phyloP scores from a whole-genome alignment of 2,329 filamentous ascomycete genomes.

The Aschersonia sp. region DNA sequence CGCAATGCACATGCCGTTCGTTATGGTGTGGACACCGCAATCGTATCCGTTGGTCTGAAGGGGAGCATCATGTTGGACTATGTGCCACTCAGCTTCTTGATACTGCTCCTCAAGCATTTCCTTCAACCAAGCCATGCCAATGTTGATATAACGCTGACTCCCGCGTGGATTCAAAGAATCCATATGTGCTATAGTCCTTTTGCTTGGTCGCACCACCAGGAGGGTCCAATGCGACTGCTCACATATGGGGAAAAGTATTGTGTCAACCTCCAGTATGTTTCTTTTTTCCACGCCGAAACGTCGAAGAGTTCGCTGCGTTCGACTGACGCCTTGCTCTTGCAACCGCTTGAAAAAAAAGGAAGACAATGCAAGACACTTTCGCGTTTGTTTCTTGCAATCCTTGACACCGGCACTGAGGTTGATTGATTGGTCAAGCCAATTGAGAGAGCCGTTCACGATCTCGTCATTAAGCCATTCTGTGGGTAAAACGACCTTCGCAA shows the following conservation, averaged over 20 bases:
- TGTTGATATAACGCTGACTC: conserved; percentile 21
- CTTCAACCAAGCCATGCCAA: conserved; percentile 39
- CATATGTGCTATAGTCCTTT: conserved; percentile 49
- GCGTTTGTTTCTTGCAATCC: conserved; percentile 28
- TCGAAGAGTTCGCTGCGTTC: conserved; percentile 40
- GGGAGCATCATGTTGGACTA: conserved; percentile 33
- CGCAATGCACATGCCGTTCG: conserved; percentile 53
- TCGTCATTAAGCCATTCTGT: conserved; percentile 64
- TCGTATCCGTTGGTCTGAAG: conserved; percentile 54
- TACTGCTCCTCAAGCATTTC: conserved; percentile 40
- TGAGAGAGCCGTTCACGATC: conserved; percentile 53
- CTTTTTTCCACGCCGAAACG: conserved; percentile 40
- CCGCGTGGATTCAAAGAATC: conserved; percentile 44
- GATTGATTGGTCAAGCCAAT: conserved; percentile 42
- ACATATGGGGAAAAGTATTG: conserved; percentile 57
- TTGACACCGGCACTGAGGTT: conserved; percentile 41
- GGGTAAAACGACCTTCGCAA: conserved; percentile 42
- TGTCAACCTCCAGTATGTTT: conserved; percentile 50
- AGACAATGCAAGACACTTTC: conserved; percentile 47
- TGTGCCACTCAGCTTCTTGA: conserved; percentile 43
- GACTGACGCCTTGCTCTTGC: conserved; percentile 28
- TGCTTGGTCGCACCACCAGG: conserved; percentile 47
- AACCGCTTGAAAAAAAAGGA: conserved; percentile 52
- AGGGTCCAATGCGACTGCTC: conserved; percentile 56
- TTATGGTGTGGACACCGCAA: conserved; percentile 64